phyloP scores from a whole-genome alignment of 192 early-diverging fungal genomes.

The Borealophlyctis nickersoniae region DNA sequence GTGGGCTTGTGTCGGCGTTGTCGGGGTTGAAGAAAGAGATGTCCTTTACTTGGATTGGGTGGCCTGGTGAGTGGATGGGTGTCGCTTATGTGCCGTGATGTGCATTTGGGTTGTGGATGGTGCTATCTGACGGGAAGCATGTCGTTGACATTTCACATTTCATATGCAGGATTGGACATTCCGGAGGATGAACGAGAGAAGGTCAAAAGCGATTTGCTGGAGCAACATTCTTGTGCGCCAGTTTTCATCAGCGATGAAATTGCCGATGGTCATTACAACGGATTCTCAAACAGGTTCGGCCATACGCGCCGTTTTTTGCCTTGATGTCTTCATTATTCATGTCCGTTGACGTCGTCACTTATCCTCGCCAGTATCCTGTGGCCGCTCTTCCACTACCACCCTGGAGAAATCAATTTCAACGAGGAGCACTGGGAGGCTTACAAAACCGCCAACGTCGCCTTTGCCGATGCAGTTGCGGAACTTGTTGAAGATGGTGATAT shows the following conservation, averaged over 20 bases:
- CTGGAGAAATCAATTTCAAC: conserved; percentile 96
- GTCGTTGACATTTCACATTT: no score
- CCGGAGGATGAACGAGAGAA: conserved; percentile 69
- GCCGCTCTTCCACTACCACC: conserved; percentile 99
- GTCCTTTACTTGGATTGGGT: conserved; percentile 98
- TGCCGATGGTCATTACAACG: conserved; percentile 96
- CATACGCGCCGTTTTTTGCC: no score
- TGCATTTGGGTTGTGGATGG: no score
- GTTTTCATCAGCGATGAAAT: conserved; percentile 92
- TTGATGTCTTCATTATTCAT: not conserved
- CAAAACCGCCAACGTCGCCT: conserved; percentile 84
- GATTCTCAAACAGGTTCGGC: conserved; percentile 87
- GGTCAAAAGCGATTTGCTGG: conserved; percentile 68
- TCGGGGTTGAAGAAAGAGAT: conserved; percentile 92
- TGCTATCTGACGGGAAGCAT: no score
- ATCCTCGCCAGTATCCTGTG: conserved; percentile 78
- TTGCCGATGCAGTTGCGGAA: conserved; percentile 88
- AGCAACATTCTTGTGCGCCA: conserved; percentile 82
- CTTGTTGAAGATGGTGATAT: conserved; percentile 76
- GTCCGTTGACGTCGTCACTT: conserved; percentile 10
- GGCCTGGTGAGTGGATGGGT: conserved; percentile 86
- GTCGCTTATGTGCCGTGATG: no score
- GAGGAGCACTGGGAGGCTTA: conserved; percentile 95
- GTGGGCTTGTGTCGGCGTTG: conserved; percentile 93
- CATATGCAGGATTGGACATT: conserved; percentile 79